A percentile compares a stretch with the other conserved stretches of the same genome.
These are phyloP conservation scores for Saksenaea oblongispora DNA, from an alignment of 371 early-diverging fungal genomes.

Conservation along the genomic window DNA sequence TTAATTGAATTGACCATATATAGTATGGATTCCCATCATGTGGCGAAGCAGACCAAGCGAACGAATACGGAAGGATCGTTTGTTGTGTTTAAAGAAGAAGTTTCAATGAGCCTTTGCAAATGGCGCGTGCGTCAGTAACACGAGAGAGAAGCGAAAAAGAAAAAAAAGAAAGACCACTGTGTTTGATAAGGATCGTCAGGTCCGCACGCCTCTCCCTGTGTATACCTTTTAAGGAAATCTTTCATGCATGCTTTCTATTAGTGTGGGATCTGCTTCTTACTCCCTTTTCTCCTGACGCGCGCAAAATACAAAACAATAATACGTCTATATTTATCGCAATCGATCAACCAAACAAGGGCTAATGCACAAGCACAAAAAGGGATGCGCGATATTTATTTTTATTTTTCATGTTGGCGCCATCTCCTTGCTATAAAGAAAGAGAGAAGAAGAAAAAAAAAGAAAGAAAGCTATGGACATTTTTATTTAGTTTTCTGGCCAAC, in stretches of 20 bases:
- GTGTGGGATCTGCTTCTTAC: not conserved
- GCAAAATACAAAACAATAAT: conserved; percentile 8
- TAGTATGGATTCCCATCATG: too few relatives aligned
- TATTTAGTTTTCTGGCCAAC: not conserved
- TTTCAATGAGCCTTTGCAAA: too few relatives aligned
- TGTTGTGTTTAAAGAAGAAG: too few relatives aligned
- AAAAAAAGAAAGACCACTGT: not conserved
- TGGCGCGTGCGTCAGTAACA: not conserved
- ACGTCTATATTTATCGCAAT: conserved; percentile 6
- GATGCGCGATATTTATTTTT: not conserved
- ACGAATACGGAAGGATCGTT: too few relatives aligned
- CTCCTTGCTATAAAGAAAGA: not conserved
- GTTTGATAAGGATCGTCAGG: not conserved
- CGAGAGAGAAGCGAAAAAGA: not conserved
- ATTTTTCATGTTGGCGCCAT: not conserved
- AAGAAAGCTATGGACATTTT: not conserved
- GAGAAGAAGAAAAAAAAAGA: too few relatives aligned
- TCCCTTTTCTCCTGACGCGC: not conserved
- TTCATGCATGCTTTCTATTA: not conserved
- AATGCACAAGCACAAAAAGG: not conserved
- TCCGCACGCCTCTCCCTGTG: not conserved
- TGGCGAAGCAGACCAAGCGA: too few relatives aligned
- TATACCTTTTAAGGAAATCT: not conserved
- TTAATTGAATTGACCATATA: too few relatives aligned
- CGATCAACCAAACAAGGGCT: not conserved